phyloP scores from a whole-genome alignment of 495 filamentous ascomycete species.

The Aspergillus diversus region DNA sequence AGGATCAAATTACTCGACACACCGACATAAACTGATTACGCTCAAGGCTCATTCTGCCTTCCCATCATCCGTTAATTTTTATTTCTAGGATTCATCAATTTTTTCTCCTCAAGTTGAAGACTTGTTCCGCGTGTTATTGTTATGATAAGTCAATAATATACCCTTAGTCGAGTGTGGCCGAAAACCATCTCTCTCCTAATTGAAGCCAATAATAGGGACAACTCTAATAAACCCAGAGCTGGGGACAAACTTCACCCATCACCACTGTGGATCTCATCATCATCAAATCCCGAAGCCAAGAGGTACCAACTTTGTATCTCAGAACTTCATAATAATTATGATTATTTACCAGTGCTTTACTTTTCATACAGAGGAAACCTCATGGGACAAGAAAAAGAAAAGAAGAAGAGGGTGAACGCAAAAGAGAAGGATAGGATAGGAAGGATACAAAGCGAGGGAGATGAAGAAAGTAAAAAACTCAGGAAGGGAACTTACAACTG shows the following conservation, averaged over 20 bases:
- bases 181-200: too few relatives aligned
- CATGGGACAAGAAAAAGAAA: neutral
- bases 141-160: too few relatives aligned
- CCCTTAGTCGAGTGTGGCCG: too few relatives aligned
- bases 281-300: neutral
- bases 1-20: slow-evolving; percentile 5
- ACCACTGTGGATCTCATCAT: neutral
- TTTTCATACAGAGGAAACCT: neutral
- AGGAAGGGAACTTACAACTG: too few relatives aligned
- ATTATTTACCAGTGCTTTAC: neutral
- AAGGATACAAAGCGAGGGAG: too few relatives aligned
- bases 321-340: neutral
- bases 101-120: too few relatives aligned
- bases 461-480: too few relatives aligned
- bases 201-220: too few relatives aligned
- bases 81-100: too few relatives aligned
- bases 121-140: too few relatives aligned
- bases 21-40: neutral
- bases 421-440: too few relatives aligned
- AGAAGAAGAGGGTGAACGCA: neutral
- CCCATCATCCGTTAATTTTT: neutral
- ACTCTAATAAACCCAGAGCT: neutral
- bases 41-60: neutral
- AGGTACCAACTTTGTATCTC: neutral
- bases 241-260: slow-evolving; percentile 4